These are phyloP conservation scores for Hericium coralloides DNA, from an alignment of 768 basidiomycete species.

Conservation along the genomic window DNA sequence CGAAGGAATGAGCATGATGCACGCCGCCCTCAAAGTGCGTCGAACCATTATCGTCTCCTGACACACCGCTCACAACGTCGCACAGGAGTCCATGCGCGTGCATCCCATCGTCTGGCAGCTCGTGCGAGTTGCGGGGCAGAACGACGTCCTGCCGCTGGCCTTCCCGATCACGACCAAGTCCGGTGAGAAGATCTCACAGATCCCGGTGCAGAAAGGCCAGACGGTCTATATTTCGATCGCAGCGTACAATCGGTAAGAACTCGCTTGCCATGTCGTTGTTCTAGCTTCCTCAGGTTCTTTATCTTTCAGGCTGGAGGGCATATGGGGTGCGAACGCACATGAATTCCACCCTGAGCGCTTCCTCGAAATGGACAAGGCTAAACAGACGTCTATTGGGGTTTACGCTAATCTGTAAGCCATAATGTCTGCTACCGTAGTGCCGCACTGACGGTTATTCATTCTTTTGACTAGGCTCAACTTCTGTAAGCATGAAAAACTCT, in stretches of 20 bases:
- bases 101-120: constrained; percentile 9
- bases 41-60: not conserved
- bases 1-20: constrained; percentile 5
- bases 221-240: constrained; percentile 3
- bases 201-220: constrained; percentile 8
- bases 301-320: not conserved
- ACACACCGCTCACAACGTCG: not conserved
- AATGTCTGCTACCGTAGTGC: not conserved
- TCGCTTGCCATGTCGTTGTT: not conserved
- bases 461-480: constrained; percentile 2
- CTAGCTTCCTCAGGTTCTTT: not conserved
- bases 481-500: not conserved
- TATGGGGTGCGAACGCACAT: constrained; percentile 10
- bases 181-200: constrained; percentile 3
- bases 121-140: not conserved
- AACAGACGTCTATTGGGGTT: constrained; percentile 1
- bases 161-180: constrained; percentile 10
- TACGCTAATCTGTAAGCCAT: constrained; percentile 10
- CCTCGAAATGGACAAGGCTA: not conserved
- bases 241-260: constrained; percentile 6
- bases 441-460: not conserved
- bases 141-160: constrained; percentile 2
- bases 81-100: constrained; percentile 10
- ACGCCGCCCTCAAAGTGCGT: constrained; percentile 8
- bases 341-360: constrained; percentile 11